phyloP scores from a whole-genome alignment of 2,329 filamentous ascomycete genomes.

The Exophiala bonariae region DNA sequence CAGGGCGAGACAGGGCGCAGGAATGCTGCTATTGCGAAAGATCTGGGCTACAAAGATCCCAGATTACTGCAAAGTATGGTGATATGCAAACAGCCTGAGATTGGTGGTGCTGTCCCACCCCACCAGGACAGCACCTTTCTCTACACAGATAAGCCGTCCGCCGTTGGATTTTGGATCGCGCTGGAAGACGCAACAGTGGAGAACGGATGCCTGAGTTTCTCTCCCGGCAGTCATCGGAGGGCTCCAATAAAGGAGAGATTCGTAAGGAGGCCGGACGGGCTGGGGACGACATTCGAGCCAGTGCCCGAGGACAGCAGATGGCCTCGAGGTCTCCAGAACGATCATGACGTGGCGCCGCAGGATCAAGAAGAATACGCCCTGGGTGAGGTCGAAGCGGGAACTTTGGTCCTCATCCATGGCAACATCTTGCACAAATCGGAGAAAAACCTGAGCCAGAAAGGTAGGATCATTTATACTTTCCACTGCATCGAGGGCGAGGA shows the following conservation, averaged over 20 bases:
- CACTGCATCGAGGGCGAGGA: slow-evolving; percentile 87
- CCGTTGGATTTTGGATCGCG: slow-evolving; percentile 96
- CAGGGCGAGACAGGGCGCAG: slow-evolving; percentile 40
- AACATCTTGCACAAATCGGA: slow-evolving; percentile 96
- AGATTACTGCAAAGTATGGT: slow-evolving; percentile 90
- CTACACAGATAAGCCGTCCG: slow-evolving; percentile 84
- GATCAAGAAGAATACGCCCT: slow-evolving; percentile 64
- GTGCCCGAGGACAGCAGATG: slow-evolving; percentile 64
- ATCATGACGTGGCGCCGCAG: slow-evolving; percentile 36
- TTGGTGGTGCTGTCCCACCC: slow-evolving; percentile 84
- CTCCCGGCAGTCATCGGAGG: slow-evolving; percentile 76
- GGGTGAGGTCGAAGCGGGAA: slow-evolving; percentile 86
- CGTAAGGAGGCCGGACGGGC: slow-evolving; percentile 59
- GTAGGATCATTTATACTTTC: slow-evolving; percentile 94
- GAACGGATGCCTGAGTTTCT: slow-evolving; percentile 88
- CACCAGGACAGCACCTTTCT: slow-evolving; percentile 93
- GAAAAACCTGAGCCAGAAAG: slow-evolving; percentile 81
- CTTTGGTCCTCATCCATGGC: slow-evolving; percentile 89
- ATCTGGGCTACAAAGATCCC: slow-evolving; percentile 74
- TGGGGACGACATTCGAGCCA: slow-evolving; percentile 64
- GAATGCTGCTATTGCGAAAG: slow-evolving; percentile 66
- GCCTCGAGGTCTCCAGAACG: slow-evolving; percentile 53
- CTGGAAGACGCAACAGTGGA: slow-evolving; percentile 83
- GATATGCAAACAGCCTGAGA: slow-evolving; percentile 97
- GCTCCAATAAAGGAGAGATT: slow-evolving; percentile 72